Percentiles rank a stretch among this genome's conserved stretches.
Conservation (phyloP, 441 rosid species). For the Lagerstroemia fauriei region DNA sequence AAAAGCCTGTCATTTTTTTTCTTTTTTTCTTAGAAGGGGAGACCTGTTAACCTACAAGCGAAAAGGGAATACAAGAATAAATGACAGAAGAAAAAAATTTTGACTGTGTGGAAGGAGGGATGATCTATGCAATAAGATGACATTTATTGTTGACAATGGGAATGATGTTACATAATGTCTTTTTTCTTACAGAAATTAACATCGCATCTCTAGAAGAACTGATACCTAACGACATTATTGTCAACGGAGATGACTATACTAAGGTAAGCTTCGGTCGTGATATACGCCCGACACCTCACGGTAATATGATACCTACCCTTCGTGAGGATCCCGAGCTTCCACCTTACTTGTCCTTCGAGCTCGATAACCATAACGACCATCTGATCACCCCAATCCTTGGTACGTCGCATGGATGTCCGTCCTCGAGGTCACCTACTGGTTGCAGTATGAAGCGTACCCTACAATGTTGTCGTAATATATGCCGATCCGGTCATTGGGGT, state of each 20-base stretch:
- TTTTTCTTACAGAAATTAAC: neutral
- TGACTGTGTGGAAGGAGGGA: no score
- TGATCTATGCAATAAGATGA: no score
- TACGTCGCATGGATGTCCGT: constrained; percentile 1
- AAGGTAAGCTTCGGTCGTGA: neutral
- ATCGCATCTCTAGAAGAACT: constrained; percentile 17
- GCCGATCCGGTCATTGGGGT: constrained; percentile 18
- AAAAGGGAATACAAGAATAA: no score
- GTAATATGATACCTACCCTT: constrained; percentile 8
- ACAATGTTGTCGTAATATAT: constrained; percentile 17
- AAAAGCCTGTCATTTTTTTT: no score
- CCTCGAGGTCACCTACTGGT: constrained; percentile 25
- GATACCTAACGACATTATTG: constrained; percentile 23
- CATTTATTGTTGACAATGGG: no score
- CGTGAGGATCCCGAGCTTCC: constrained; percentile 15
- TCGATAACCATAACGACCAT: constrained; percentile 6
- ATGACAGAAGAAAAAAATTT: no score
- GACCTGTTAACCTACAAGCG: no score
- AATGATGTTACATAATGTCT: no score
- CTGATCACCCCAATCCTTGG: neutral
- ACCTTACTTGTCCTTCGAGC: constrained; percentile 13
- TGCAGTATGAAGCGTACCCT: constrained; percentile 18
- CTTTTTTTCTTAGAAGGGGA: no score
- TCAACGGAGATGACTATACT: neutral
- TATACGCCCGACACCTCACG: constrained; percentile 21